Base-by-base conservation (phyloP, 495 filamentous ascomycete species). In the Halenospora varia region DNA sequence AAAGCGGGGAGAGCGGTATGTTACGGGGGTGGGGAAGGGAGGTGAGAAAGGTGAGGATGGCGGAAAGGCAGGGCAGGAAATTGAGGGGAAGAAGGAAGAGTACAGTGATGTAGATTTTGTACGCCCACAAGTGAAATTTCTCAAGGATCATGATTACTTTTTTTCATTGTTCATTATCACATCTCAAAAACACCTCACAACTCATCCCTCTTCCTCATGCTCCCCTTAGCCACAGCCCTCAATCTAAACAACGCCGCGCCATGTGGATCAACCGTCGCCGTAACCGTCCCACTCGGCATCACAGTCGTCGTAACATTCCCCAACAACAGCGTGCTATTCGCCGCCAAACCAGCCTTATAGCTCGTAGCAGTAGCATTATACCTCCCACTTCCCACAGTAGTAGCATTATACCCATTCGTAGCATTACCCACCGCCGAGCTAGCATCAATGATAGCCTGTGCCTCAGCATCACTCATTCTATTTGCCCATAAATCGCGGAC, bases 401-500 rank as follows among this genome's bases (percentile, higher is more conserved):
- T 72, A 26, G 64, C 67, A 60, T 70, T 73, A 10, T 63, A 64
- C 0, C 69, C 66, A 9, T 61, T 68, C 23, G 57, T 65, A 0
- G 48, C 59, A 13, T 70, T 70, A 15, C 55, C 64, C 25, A 61
- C 60, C 22, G 63, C 64, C 1, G 59, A 52, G 18, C 61, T 70
- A 0, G 66, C 71, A 20, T 66, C 57, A 18, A 82, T 71, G 57
- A 81, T 74, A 8, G 70, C 62, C 25, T 61, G 54, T 0, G 77
- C 79, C 26, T 71, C 73, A 2, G 45, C 68, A 24, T 76, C 67
- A 48, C 55, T 65, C 79, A 84, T 81, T 6, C 81, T 69, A 40
- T 75, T 73, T 17, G 71, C 80, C 82, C 82, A 85, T 1, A 84
- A 68, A 62, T 85, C 80, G 55, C 77, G 75, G 0, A 84, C 68